Percentiles rank a stretch among this genome's conserved stretches.
Conservation (phyloP, 1,139 yeast species). For the Candida neerlandica region DNA sequence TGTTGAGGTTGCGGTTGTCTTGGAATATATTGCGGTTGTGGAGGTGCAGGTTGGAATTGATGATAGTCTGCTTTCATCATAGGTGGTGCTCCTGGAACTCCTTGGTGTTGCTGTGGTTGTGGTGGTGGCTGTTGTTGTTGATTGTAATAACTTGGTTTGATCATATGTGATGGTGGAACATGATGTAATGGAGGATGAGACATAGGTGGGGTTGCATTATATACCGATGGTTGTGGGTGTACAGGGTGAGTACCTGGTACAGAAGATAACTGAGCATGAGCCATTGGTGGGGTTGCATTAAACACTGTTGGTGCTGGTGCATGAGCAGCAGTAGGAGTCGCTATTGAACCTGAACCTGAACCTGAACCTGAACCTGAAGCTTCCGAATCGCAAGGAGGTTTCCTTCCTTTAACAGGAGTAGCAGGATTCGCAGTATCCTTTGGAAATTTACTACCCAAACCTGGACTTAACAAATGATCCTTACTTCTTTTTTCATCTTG, state of each 20-base stretch:
- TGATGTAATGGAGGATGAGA: background rate
- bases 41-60: constrained; percentile 5
- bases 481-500: constrained; percentile 6
- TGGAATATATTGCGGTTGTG: constrained; percentile 7
- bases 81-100: no score
- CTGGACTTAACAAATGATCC: constrained; percentile 15
- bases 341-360: background rate
- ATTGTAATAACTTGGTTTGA: background rate
- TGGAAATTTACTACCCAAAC: constrained; percentile 5
- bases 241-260: background rate
- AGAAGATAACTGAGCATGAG: constrained; percentile 3
- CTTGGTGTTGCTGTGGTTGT: constrained; percentile 1
- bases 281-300: constrained; percentile 9
- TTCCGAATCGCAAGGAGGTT: background rate
- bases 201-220: constrained; percentile 1
- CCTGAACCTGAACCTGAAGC: background rate
- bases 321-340: background rate
- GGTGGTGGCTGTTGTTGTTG: background rate
- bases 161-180: background rate
- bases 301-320: constrained; percentile 3
- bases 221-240: background rate
- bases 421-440: background rate
- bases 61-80: background rate
- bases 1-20: constrained; percentile 3
- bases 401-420: background rate